Conservation (phyloP, 345 rosid genomes). For the Eucalyptus camaldulensis region DNA sequence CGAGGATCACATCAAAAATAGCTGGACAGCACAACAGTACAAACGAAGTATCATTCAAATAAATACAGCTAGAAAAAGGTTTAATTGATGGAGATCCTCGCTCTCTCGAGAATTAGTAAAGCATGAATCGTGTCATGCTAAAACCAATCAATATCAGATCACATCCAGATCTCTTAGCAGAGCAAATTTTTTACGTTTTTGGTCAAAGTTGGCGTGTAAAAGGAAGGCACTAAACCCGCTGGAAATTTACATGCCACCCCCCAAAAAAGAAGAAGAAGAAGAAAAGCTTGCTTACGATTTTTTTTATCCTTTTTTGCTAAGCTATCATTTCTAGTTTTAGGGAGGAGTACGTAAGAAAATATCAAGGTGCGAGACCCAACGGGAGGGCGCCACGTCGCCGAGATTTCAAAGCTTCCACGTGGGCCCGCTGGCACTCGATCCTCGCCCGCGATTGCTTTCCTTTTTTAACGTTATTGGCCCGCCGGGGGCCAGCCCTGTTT, state of each 20-base stretch:
- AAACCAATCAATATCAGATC: neutral
- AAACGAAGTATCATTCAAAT: too few relatives aligned
- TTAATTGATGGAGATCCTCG: neutral
- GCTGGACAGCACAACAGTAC: rapidly evolving
- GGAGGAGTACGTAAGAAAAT: neutral
- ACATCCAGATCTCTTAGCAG: neutral
- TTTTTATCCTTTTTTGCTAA: neutral
- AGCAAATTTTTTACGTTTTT: too few relatives aligned
- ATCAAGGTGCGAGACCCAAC: neutral
- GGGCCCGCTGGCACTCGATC: neutral
- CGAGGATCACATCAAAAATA: neutral
- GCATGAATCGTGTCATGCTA: neutral
- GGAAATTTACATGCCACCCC: neutral
- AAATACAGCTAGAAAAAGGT: rapidly evolving
- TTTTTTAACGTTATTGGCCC: neutral
- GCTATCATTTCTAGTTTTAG: neutral
- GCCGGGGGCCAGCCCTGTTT: neutral
- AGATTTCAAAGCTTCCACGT: neutral
- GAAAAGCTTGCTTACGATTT: neutral
- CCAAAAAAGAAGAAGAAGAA: too few relatives aligned
- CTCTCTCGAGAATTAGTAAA: neutral
- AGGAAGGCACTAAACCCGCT: neutral
- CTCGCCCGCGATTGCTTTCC: neutral
- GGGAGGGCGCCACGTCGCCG: neutral
- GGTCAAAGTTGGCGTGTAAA: neutral